Percentiles rank a stretch among this genome's conserved stretches.
phyloP scores from a whole-genome alignment of 768 basidiomycete genomes.

The Vararia minispora region DNA sequence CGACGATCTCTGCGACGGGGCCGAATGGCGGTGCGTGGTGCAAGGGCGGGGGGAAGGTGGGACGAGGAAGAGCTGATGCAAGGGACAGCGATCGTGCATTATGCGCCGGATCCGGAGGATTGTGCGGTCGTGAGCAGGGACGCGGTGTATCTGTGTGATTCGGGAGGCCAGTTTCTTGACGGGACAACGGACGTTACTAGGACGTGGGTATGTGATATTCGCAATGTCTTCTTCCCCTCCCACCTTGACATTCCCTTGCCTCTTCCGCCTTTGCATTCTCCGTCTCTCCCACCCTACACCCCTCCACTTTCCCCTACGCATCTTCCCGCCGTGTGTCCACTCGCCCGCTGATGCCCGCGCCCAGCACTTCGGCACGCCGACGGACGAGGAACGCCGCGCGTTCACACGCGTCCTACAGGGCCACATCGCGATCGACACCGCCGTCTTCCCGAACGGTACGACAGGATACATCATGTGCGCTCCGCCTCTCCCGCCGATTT shows the following conservation, averaged over 20 bases:
- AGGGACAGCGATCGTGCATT: constrained; percentile 89
- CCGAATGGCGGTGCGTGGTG: constrained; percentile 72
- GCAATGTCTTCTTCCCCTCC: not conserved
- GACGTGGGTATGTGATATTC: constrained; percentile 50
- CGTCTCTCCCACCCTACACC: no score
- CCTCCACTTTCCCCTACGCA: no score
- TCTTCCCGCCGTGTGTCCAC: no score
- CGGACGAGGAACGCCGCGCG: constrained; percentile 70
- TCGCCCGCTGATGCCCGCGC: no score
- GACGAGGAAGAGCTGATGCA: no score
- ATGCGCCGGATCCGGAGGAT: constrained; percentile 64
- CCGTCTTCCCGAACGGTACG: constrained; percentile 73
- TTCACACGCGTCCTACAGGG: constrained; percentile 91
- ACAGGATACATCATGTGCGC: constrained; percentile 55
- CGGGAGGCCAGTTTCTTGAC: constrained; percentile 88
- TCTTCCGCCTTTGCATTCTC: no score
- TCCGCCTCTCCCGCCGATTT: no score
- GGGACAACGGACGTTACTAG: constrained; percentile 95
- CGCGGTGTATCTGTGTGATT: constrained; percentile 77
- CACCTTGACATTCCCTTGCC: no score
- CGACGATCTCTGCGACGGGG: constrained; percentile 87
- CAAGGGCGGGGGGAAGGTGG: no score
- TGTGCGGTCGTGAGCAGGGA: constrained; percentile 69
- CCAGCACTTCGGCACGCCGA: constrained; percentile 87
- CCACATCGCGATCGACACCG: constrained; percentile 81